Base-by-base conservation (phyloP, 2,329 filamentous ascomycete species). In the Colletotrichum sp. region DNA sequence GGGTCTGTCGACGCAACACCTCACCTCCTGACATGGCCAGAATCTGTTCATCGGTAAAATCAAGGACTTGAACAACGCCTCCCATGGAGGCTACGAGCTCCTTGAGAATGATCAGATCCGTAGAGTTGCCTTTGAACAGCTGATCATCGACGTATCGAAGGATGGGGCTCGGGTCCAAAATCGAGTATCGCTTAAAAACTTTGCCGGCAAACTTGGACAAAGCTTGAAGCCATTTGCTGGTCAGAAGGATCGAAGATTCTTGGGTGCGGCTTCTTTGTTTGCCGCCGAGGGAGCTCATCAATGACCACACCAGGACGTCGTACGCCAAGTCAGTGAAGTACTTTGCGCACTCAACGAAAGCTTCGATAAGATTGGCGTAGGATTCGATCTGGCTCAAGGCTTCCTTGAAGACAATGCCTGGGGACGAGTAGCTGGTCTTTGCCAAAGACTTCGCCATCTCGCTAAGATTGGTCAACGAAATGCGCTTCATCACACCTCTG, bases 241-340 rank as follows among this genome's bases (percentile, higher is more conserved):
- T 97, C 28, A 98, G 90, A 13, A 93, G 87, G 4, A 92, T 90
- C 39, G 92, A 92, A 62, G 90, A 89, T 30, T 89, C 90, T 79
- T 92, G 91, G 7, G 90, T 93, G 44, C 92, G 88, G 80, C 91
- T 93, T 80, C 92, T 88, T 69, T 90, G 89, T 78, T 92, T 92
- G 67, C 91, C 91, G 39, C 87, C 88, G 15, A 94, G 86, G 3
- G 92, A 92, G 81, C 93, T 98, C 85, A 99, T 92, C 60, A 99
- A 88, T 24, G 95, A 95, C 96, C 96, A 99, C 5, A 95, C 95
- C 60, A 99, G 89, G 36, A 98, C 95, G 84, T 99, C 97, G 82
- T 98, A 98, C 1, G 95, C 96, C 49, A 99, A 87, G 71, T 95
- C 93, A 2, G 96, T 98, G 80, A 99, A 98, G 83, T 98, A 98